Conservation (phyloP, 164 flowering plant species). For the grape (Vitis vinifera) region DNA sequence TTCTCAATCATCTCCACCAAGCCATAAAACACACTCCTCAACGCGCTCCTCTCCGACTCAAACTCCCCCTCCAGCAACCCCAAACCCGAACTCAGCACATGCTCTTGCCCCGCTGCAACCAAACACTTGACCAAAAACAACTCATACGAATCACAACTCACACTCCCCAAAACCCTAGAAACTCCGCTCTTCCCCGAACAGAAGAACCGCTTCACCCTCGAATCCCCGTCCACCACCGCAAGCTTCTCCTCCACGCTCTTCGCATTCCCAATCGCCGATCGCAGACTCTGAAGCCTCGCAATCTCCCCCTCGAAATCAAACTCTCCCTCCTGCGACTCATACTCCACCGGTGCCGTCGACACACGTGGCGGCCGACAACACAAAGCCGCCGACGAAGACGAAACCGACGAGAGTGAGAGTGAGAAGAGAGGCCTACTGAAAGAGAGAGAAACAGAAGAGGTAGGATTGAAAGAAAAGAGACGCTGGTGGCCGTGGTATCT, state of each 20-base stretch:
- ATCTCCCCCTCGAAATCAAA: constrained; percentile 52
- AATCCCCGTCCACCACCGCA: constrained; percentile 41
- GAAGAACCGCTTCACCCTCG: constrained; percentile 52
- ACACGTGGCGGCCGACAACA: no score
- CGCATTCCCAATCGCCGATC: constrained; percentile 30
- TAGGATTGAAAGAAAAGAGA: no score
- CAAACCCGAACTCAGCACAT: constrained; percentile 42
- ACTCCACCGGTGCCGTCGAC: no score
- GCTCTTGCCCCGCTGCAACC: constrained; percentile 91
- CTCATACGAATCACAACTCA: constrained; percentile 34
- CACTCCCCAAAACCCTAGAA: constrained; percentile 33
- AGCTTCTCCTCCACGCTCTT: constrained; percentile 27
- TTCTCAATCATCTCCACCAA: constrained; percentile 74
- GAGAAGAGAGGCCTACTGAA: no score
- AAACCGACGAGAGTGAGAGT: no score
- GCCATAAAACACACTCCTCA: constrained; percentile 61
- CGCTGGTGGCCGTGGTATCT: no score
- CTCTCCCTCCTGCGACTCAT: constrained; percentile 45
- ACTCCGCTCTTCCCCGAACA: constrained; percentile 6
- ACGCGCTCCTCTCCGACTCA: constrained; percentile 30
- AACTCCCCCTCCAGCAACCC: constrained; percentile 25
- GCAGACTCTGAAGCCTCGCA: constrained; percentile 45
- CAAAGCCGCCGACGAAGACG: no score
- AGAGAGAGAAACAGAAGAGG: no score
- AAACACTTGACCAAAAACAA: constrained; percentile 67